These are phyloP conservation scores for Phlyctochytrium arcticum DNA, from an alignment of 192 early-diverging fungal species.

Conservation along the genomic window DNA sequence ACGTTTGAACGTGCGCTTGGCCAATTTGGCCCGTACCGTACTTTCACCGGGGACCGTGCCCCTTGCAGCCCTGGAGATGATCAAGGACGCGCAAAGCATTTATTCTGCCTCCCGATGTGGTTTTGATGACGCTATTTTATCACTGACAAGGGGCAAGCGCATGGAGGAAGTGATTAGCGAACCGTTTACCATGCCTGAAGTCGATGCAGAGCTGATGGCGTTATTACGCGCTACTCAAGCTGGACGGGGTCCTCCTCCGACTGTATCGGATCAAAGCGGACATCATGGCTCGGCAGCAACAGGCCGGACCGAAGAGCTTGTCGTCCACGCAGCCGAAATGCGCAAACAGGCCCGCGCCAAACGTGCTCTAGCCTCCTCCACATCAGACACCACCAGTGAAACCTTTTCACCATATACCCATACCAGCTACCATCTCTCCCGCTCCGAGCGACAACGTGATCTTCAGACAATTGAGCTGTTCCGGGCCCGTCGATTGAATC, in stretches of 20 bases:
- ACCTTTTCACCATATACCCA: not conserved
- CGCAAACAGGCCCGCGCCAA: too few relatives aligned
- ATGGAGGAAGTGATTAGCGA: not conserved
- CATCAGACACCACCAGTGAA: not conserved
- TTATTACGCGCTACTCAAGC: slow-evolving; percentile 23
- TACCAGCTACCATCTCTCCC: slow-evolving; percentile 24
- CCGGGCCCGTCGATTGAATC: slow-evolving; percentile 20
- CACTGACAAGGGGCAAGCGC: not conserved
- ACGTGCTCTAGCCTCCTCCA: too few relatives aligned
- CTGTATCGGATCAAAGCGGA: too few relatives aligned
- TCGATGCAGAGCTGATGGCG: slow-evolving; percentile 37
- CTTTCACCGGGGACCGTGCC: too few relatives aligned
- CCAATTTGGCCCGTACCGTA: too few relatives aligned
- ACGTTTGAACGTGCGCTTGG: not conserved
- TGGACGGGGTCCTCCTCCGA: too few relatives aligned
- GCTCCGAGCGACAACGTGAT: slow-evolving; percentile 36
- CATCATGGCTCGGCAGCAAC: too few relatives aligned
- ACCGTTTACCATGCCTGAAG: slow-evolving; percentile 29
- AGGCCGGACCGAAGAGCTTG: not conserved
- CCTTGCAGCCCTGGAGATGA: too few relatives aligned
- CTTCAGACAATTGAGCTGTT: slow-evolving; percentile 42
- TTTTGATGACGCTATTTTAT: too few relatives aligned
- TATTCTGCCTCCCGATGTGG: too few relatives aligned
- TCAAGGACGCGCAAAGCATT: too few relatives aligned
- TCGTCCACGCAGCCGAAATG: too few relatives aligned